Evolutionary conservation across 202 grass and related monocot genomes (phyloP).

Genomic region (Digitaria exilis): DNA sequence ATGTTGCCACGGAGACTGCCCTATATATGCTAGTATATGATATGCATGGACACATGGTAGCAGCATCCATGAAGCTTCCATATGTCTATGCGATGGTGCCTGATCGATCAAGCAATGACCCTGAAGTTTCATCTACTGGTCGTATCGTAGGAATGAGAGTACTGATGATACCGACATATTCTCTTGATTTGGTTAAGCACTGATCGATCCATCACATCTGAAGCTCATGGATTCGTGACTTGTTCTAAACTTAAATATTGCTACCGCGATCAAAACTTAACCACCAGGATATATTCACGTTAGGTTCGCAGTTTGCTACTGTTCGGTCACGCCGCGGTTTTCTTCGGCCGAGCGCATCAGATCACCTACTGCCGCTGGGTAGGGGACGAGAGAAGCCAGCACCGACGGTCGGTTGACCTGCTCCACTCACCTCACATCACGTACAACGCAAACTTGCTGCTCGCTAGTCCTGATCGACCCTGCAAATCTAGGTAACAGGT

Average conservation of each 20-base stretch:
- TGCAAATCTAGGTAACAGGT: not conserved
- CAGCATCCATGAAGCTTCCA: not conserved
- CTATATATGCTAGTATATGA: too few species aligned
- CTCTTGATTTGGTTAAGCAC: not conserved
- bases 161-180: not conserved
- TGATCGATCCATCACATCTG: not conserved
- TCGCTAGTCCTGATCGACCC: not conserved
- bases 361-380: not conserved
- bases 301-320: not conserved
- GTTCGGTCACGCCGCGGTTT: not conserved
- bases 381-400: not conserved
- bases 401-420: conserved; percentile 12
- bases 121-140: not conserved
- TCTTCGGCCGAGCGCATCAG: not conserved
- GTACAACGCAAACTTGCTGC: not conserved
- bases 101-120: not conserved
- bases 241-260: too few species aligned
- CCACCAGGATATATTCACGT: too few species aligned
- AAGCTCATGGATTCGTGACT: too few species aligned
- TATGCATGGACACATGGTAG: not conserved
- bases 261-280: too few species aligned
- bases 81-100: not conserved
- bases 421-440: not conserved
- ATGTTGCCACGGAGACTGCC: not conserved
- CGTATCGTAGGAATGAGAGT: too few species aligned